Evolutionary conservation across 352 stramenopile genomes (phyloP).

Genomic region (Pythium aquatile): DNA sequence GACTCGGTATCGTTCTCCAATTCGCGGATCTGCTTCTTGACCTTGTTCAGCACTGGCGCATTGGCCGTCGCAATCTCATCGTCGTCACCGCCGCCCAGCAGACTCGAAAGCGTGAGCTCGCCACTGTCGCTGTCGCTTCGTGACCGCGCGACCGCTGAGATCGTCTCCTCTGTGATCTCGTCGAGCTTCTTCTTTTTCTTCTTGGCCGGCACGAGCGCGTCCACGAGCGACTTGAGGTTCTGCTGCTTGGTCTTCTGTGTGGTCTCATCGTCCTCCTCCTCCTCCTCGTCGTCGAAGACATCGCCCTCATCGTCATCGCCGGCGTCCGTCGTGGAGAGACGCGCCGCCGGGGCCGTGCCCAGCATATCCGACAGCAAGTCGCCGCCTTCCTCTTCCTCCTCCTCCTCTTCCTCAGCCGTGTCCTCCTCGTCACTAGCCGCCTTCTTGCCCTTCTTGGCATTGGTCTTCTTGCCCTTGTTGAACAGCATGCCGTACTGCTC

Average conservation of each 20-base stretch:
- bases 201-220: constrained; percentile 43
- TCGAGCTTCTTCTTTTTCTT: constrained; percentile 47
- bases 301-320: constrained; percentile 32
- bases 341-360: constrained; percentile 47
- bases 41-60: constrained; percentile 29
- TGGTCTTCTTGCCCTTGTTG: constrained; percentile 20
- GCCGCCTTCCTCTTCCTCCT: constrained; percentile 52
- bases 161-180: constrained; percentile 44
- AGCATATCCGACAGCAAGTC: constrained; percentile 78
- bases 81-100: constrained; percentile 35
- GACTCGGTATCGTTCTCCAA: constrained; percentile 63
- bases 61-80: constrained; percentile 16
- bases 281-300: constrained; percentile 37
- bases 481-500: constrained; percentile 88
- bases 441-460: constrained; percentile 16
- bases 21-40: constrained; percentile 76
- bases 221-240: constrained; percentile 49
- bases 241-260: constrained; percentile 34
- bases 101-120: constrained; percentile 40
- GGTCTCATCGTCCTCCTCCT: constrained; percentile 42
- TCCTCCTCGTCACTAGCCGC: constrained; percentile 20
- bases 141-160: constrained; percentile 29
- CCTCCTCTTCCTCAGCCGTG: constrained; percentile 33
- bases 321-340: constrained; percentile 49
- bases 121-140: constrained; percentile 13